Evolutionary conservation across 768 basidiomycete species (phyloP).

Genomic region (Pleurotus tuoliensis): DNA sequence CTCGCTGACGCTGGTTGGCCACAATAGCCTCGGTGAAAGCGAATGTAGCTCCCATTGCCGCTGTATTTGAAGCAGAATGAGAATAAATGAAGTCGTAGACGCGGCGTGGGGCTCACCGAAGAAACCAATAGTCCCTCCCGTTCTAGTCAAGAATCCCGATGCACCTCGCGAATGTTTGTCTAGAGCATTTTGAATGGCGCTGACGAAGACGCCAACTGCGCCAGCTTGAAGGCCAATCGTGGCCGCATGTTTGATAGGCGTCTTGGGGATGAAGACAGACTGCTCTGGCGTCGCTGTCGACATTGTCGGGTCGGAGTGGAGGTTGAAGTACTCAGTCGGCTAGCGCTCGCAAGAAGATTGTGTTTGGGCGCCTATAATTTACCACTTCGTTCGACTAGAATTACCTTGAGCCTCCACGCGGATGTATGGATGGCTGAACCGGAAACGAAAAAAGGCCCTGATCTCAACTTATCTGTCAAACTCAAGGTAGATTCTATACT

Average conservation of each 20-base stretch:
- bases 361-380: background rate
- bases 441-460: no score
- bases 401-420: background rate
- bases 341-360: background rate
- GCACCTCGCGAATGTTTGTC: conserved; percentile 75
- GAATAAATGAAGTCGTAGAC: background rate
- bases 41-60: conserved; percentile 86
- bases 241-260: conserved; percentile 52
- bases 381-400: background rate
- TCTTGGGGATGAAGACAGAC: conserved; percentile 43
- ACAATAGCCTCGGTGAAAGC: conserved; percentile 77
- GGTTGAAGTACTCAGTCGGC: background rate
- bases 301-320: conserved; percentile 23
- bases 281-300: conserved; percentile 22
- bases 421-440: no score
- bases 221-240: conserved; percentile 61
- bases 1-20: conserved; percentile 74
- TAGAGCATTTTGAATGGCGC: conserved; percentile 73
- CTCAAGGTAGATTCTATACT: no score
- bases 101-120: conserved; percentile 59
- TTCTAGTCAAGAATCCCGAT: conserved; percentile 81
- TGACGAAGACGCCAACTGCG: conserved; percentile 64
- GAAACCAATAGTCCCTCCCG: conserved; percentile 85
- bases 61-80: conserved; percentile 32
- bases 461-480: no score